A percentile compares a stretch with the other conserved stretches of the same genome.
These are phyloP conservation scores for Triticum monococcum DNA, from an alignment of 176 grass and related monocot genomes.

Conservation along the genomic window DNA sequence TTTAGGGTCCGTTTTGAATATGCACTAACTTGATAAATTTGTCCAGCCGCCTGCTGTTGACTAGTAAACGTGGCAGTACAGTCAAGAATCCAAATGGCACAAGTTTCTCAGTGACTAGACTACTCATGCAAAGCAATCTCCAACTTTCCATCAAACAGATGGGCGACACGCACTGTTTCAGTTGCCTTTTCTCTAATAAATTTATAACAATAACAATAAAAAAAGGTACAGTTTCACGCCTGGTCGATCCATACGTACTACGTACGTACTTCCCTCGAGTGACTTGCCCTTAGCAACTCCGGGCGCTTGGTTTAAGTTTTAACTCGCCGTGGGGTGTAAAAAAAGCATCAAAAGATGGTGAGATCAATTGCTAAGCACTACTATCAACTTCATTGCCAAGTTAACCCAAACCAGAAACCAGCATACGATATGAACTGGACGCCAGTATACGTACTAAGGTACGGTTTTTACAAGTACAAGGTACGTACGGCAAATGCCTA, in stretches of 20 bases:
- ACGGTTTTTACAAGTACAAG: too few species aligned
- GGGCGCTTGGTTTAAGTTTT: background rate
- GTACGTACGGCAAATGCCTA: too few species aligned
- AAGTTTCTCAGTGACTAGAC: slow-evolving; percentile 4
- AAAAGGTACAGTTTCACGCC: background rate
- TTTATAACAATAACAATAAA: background rate
- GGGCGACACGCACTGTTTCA: background rate
- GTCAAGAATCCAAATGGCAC: background rate
- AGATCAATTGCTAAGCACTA: too few species aligned
- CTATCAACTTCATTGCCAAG: too few species aligned
- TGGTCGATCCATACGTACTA: background rate
- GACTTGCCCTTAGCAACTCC: background rate
- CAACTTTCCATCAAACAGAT: background rate
- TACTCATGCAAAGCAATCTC: background rate
- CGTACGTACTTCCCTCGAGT: background rate
- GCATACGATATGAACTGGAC: too few species aligned
- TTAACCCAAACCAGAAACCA: too few species aligned
- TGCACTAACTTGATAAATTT: background rate
- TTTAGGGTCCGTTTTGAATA: too few species aligned
- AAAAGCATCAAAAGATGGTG: too few species aligned
- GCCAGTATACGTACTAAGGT: too few species aligned
- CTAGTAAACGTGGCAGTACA: background rate
- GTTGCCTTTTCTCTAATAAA: background rate
- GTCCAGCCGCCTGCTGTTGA: background rate
- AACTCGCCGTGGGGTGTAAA: too few species aligned